These are phyloP conservation scores for Puccinia polysora DNA, from an alignment of 1,284 basidiomycete species.

Conservation along the genomic window DNA sequence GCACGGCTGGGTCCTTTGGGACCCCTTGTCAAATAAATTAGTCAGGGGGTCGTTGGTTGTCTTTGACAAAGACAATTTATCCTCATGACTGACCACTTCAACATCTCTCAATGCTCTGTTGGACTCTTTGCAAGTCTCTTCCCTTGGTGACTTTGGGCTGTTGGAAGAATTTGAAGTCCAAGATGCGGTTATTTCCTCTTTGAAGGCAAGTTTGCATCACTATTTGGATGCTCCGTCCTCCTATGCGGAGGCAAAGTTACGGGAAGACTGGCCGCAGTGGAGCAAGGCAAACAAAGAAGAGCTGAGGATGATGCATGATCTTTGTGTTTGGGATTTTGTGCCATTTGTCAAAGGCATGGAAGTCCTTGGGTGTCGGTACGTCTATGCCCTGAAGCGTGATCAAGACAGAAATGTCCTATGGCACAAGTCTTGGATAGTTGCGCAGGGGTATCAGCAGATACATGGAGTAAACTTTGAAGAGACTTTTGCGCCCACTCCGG, in stretches of 20 bases:
- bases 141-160: background rate
- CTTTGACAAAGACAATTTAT: slow-evolving; percentile 1
- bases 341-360: background rate
- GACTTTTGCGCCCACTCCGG: no score
- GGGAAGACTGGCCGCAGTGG: background rate
- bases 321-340: background rate
- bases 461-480: slow-evolving; percentile 4
- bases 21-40: background rate
- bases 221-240: background rate
- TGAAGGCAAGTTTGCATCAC: background rate
- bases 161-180: background rate
- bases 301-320: background rate
- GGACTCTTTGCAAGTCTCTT: background rate
- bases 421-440: background rate
- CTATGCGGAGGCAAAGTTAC: background rate
- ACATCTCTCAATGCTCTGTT: background rate
- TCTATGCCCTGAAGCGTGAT: slow-evolving; percentile 1
- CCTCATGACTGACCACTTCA: background rate
- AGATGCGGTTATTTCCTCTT: background rate
- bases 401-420: background rate
- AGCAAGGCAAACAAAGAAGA: background rate
- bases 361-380: background rate
- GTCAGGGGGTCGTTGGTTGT: background rate
- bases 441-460: slow-evolving; percentile 3
- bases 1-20: slow-evolving; percentile 17